Evolutionary conservation across 2,329 filamentous ascomycete species (phyloP), one percentile per base, ranked within the genome.

Genomic region (Talaromyces funiculosus): DNA sequence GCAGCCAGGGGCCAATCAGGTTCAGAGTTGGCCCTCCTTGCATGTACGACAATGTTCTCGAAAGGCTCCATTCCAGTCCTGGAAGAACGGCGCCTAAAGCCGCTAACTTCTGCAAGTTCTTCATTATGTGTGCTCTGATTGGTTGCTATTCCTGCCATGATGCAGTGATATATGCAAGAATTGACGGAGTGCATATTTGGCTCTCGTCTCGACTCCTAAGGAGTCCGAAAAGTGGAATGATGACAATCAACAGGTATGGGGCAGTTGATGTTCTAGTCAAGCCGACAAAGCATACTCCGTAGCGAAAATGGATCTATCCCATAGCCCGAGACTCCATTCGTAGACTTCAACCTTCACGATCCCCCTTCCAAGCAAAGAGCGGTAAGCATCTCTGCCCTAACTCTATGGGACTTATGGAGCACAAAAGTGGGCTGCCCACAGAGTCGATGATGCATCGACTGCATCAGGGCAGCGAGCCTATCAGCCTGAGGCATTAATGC

Each of bases 391-490:
- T 7, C 24, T 18, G 7, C 29, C n/a, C 26, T 31, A 51, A 20
- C 45, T 51, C n/a, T n/a, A n/a, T 29, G 26, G 14, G 22, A 14
- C 12, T 14, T 18, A 26, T 45, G 42, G 42, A 29, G 12, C 14
- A 8, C 8, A 49, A 31, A 51, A 51, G 45, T 31, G 45, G 45
- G 33, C 33, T 51, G 45, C 45, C 33, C 45, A 33, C 45, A 51
- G 16, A 51, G 29, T 51, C 47, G 47, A 51, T 51, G 47, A 51
- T 51, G 47, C 47, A 51, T 51, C 47, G 47, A 51, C 47, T 51
- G 47, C 29, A 35, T 33, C 29, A 51, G 14, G 22, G 3, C 18
- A 45, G 10, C 29, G 26, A 22, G 45, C 45, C 29, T 51, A 51
- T 51, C 47, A 51, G 47, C 47, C 47, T 51, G 47, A 51, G 47